Base-by-base conservation (phyloP, 495 filamentous ascomycete species). In the Penicillium pulvis region DNA sequence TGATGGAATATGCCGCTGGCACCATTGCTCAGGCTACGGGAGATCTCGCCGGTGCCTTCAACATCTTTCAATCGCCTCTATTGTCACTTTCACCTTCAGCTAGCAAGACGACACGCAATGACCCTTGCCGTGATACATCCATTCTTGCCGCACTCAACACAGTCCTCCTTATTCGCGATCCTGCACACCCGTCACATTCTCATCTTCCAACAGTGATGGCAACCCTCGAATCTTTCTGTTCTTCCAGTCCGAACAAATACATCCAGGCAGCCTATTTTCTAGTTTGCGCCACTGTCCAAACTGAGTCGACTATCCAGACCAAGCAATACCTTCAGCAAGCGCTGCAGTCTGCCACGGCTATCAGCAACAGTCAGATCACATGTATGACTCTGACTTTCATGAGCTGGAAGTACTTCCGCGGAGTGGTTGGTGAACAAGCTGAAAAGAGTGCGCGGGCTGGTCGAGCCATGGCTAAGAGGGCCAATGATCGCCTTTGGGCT, bases 361-460 rank as follows among this genome's bases (percentile, higher is more conserved):
- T 83, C 31, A 67, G 73, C 50, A 89, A 91, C 64, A 78, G 73
- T 48, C 93, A 94, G 53, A 87, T 92, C 55, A 81, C 91, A 9
- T 88, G 85, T 60, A 90, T 97, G 60, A 85, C 87, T 5, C 79
- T 99, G 42, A 91, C 83, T 60, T 85, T 95, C 62, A 93, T 98
- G 91, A 87, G 88, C 62, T 83, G 78, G 69, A 83, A 85, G 46
- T 92, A 98, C 70, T 98, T 97, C 76, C 81, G 84, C 26, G 89
- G 88, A 31, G 89, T 93, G 12, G 84, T 97, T 3, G 91, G 90
- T 36, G 91, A 92, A 56, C 93, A 98, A 73, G 90, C 93, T 2
- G 86, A 95, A 61, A 97, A 97, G 77, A 90, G 88, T 59, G 90
- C 90, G 0, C 81, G 83, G 44, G 92, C 92, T 0, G 90, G 84